Evolutionary conservation across 2,329 filamentous ascomycete genomes (phyloP), one percentile per base, ranked within the genome.

Genomic region (Colletotrichum horii): DNA sequence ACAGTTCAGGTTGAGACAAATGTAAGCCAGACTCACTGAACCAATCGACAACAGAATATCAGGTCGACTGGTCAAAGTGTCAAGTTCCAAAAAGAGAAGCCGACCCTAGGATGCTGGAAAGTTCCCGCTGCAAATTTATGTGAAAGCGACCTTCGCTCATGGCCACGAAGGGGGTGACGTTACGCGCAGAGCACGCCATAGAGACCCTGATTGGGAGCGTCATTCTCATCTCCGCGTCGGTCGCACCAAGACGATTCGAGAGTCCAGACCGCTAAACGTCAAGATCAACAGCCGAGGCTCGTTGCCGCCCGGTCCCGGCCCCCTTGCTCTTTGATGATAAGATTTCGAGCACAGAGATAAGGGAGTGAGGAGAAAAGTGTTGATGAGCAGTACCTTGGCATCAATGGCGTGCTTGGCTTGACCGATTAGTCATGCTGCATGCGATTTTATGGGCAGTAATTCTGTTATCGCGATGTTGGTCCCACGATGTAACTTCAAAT

Each of bases 121-220:
- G 14, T 56, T 48, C n/a, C 12, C 32, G 38, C 43, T 55, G 11
- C 6, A 24, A 32, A 34, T 36, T 72, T 72, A 61, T 72, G 38
- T n/a, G 43, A 19, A 58, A n/a, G 16, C 16, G 28, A n/a, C 15
- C 30, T 36, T 66, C 43, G 28, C 38, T 36, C 26, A 30, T 58
- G 32, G 34, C 48, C 16, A 28, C 8, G 15, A 22, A 14, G 3
- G 55, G 56, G 55, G 62, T 67, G 69, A 75, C 38, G 62, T 64
- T 62, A 24, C 69, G n/a, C 32, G 38, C 68, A 19, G 55, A 75
- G 73, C 73, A 75, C 73, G 73, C 62, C 70, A 75, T 75, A 24
- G 12, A 56, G 52, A n/a, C 67, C 67, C 52, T 66, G 28, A 32
- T 52, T 36, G 32, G 48, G 56, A 60, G 61, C 60, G 66, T 71